Base-by-base conservation (phyloP, 345 rosid genomes). In the Populus nigra region DNA sequence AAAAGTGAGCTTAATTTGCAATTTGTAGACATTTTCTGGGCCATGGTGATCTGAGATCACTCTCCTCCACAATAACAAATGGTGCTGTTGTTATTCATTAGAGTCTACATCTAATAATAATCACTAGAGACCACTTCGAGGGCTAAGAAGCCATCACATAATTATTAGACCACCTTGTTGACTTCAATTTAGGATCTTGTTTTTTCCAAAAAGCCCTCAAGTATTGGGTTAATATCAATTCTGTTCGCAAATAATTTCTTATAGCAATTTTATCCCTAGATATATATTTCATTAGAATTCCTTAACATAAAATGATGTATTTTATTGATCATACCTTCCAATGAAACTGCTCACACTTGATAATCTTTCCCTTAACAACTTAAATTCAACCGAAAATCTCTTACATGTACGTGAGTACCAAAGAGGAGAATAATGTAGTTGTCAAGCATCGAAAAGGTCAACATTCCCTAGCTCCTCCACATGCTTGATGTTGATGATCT, bases 361-460 rank as follows among this genome's bases (percentile, higher is more conserved):
- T 9, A 22, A 3, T 57, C n/a, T 8, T 1, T 10, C 29, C 63
- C 3, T n/a, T 1, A 57, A 57, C n/a, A 15, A 18, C 22, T 50
- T 50, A 50, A 18, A 18, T 50, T 17, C 63, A n/a, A n/a, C 15
- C 9, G n/a, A 57, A n/a, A 1, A n/a, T 25, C 27, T 65, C 39
- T 31, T 31, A 31, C 36, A 38, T 65, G 25, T 5, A 41, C 63
- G 49, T 45, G 29, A 70, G 29, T 31, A 74, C 62, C 77, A 59
- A 79, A 68, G 71, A 74, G 67, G 43, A 9, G 65, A 72, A 65
- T 49, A 1, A 23, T 12, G 61, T 76, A 27, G 9, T 63, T 7
- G 57, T 50, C 8, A 16, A 50, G 23, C 23, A 67, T 76, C 69
- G 88, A 84, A 83, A 77, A 69, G 72, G 88, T 85, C 86, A 87